Conservation (phyloP, 2,329 filamentous ascomycete genomes). For the Fusarium sp. region DNA sequence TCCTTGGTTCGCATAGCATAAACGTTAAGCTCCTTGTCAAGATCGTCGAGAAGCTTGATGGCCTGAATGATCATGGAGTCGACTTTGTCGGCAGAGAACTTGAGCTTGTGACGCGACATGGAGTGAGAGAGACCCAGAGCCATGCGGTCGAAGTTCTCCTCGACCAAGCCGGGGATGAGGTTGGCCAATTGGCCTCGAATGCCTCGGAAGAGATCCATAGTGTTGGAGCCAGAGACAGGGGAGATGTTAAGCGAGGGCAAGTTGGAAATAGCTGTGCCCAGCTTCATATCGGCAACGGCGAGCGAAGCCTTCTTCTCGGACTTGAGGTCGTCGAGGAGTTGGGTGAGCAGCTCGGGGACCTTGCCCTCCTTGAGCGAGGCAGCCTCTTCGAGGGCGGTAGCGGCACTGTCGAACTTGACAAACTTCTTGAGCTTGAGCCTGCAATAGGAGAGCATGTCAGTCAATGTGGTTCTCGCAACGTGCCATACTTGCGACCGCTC, state of each 20-base stretch:
- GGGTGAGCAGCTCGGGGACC: conserved; percentile 86
- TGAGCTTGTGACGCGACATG: conserved; percentile 95
- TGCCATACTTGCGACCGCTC: conserved; percentile 12
- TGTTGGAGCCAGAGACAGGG: conserved; percentile 72
- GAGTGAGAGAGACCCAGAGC: conserved; percentile 96
- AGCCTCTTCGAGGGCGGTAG: conserved; percentile 89
- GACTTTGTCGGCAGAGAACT: conserved; percentile 98
- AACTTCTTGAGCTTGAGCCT: conserved; percentile 97
- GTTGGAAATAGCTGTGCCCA: conserved; percentile 92
- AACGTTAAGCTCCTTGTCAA: conserved; percentile 98
- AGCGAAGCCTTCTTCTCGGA: conserved; percentile 97
- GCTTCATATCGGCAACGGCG: conserved; percentile 92
- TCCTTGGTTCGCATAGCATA: conserved; percentile 99
- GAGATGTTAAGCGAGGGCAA: conserved; percentile 88
- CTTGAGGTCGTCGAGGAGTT: conserved; percentile 88
- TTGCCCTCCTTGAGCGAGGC: conserved; percentile 91
- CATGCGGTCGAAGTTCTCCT: conserved; percentile 92
- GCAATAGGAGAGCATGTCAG: conserved; percentile 24
- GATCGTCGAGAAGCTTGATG: conserved; percentile 90
- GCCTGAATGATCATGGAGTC: conserved; percentile 99
- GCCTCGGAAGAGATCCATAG: conserved; percentile 88
- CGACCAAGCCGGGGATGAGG: conserved; percentile 87
- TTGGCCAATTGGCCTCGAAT: conserved; percentile 92
- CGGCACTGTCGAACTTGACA: conserved; percentile 95
- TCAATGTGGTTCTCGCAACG: not conserved